phyloP scores from a whole-genome alignment of 2,329 filamentous ascomycete genomes.

The Aureobasidium sp. region DNA sequence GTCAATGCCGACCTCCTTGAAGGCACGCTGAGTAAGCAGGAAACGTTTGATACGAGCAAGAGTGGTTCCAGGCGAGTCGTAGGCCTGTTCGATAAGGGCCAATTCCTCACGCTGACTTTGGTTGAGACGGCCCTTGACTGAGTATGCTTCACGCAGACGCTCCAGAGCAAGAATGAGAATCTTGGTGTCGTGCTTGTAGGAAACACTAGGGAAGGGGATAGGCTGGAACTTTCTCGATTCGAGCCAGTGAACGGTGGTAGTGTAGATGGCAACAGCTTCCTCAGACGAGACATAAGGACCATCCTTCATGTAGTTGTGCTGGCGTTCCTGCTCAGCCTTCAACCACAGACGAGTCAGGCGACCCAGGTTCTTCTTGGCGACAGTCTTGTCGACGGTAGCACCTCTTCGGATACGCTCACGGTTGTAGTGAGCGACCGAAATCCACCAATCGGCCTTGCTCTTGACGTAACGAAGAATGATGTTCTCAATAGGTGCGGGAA shows the following conservation, averaged over 20 bases:
- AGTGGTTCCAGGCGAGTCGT: constrained; percentile 94
- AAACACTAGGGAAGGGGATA: constrained; percentile 97
- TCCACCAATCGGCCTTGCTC: constrained; percentile 99
- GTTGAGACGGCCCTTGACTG: constrained; percentile 91
- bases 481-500: constrained; percentile 96
- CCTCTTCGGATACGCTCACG: constrained; percentile 92
- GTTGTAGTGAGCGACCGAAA: constrained; percentile 98
- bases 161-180: constrained; percentile 94
- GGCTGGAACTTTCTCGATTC: constrained; percentile 98
- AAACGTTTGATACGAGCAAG: constrained; percentile 96
- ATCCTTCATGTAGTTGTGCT: constrained; percentile 99
- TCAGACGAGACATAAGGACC: constrained; percentile 97
- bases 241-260: constrained; percentile 96
- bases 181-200: constrained; percentile 99
- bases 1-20: constrained; percentile 98
- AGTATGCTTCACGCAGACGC: constrained; percentile 89
- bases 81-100: constrained; percentile 94
- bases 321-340: constrained; percentile 94
- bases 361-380: constrained; percentile 97
- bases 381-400: constrained; percentile 97
- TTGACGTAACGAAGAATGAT: constrained; percentile 98
- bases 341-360: constrained; percentile 92
- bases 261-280: constrained; percentile 97
- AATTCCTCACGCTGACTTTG: constrained; percentile 96
- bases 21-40: constrained; percentile 90